Conservation (phyloP, 2,329 filamentous ascomycete species). For the Nigrograna mackinnonii region DNA sequence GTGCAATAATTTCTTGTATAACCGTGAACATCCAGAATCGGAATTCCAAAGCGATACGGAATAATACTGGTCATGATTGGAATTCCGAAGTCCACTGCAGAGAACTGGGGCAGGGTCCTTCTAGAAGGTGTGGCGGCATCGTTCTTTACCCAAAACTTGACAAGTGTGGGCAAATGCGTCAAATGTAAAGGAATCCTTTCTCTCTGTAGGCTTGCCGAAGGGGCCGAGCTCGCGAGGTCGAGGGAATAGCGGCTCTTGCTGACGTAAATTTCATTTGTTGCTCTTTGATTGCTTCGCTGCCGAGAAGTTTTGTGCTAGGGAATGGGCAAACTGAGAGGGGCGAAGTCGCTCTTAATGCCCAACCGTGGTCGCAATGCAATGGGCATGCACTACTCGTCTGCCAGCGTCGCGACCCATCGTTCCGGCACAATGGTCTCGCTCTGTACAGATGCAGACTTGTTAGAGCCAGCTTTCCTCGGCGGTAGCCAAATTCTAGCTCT, state of each 20-base stretch:
- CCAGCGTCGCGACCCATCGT: slow-evolving; percentile 38
- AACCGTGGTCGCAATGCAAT: too few relatives aligned
- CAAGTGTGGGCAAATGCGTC: too few relatives aligned
- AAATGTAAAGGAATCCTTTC: too few relatives aligned
- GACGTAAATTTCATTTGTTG: slow-evolving; percentile 5
- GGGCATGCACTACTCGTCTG: slow-evolving; percentile 14
- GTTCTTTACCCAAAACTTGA: too few relatives aligned
- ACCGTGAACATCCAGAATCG: not conserved
- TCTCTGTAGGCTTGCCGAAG: too few relatives aligned
- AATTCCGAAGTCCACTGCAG: not conserved
- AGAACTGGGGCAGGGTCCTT: not conserved
- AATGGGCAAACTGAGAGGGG: too few relatives aligned
- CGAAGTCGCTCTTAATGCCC: too few relatives aligned
- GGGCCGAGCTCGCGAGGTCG: too few relatives aligned
- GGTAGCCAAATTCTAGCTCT: slow-evolving; percentile 64
- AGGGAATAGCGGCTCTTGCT: not conserved
- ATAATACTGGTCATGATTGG: not conserved
- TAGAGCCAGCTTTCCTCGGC: slow-evolving; percentile 49
- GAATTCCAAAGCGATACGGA: not conserved
- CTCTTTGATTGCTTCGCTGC: not conserved
- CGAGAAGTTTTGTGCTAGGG: not conserved
- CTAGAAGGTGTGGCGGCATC: slow-evolving; percentile 1
- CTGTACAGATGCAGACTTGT: slow-evolving; percentile 25
- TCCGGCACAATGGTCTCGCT: slow-evolving; percentile 33
- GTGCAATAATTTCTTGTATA: not conserved